These are phyloP conservation scores for Margaritispora aquatica DNA, from an alignment of 495 filamentous ascomycete species.

Conservation along the genomic window DNA sequence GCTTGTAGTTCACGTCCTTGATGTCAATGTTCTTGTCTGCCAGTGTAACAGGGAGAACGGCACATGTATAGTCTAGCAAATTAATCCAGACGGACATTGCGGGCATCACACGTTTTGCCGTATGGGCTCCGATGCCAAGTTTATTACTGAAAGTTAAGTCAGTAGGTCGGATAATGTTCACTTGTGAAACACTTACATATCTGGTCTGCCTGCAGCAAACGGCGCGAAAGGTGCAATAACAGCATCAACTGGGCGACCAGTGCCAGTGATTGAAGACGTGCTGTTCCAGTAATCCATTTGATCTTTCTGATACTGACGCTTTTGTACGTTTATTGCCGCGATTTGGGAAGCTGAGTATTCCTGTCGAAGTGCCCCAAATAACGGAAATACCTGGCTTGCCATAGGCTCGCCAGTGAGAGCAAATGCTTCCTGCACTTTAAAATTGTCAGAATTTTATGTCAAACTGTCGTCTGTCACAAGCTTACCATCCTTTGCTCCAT, in stretches of 20 bases:
- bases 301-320: conserved; percentile 52
- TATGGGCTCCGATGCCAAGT: conserved; percentile 7
- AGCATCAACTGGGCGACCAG: conserved; percentile 51
- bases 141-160: conserved; percentile 1
- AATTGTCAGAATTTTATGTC: conserved; percentile 21
- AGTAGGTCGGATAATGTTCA: conserved; percentile 4
- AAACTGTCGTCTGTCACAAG: neutral
- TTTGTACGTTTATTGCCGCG: conserved; percentile 47
- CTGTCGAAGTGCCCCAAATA: conserved; percentile 28
- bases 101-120: conserved; percentile 14
- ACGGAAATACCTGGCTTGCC: conserved; percentile 33
- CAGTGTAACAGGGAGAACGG: conserved; percentile 46
- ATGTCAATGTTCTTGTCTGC: conserved; percentile 27
- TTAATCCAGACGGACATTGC: conserved; percentile 45
- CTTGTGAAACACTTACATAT: conserved; percentile 41
- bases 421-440: conserved; percentile 35
- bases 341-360: conserved; percentile 40
- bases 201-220: conserved; percentile 34
- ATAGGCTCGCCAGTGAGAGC: conserved; percentile 49
- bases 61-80: conserved; percentile 59
- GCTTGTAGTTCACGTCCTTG: conserved; percentile 22
- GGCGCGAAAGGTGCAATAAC: conserved; percentile 32
- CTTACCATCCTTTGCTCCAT: conserved; percentile 31
- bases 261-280: conserved; percentile 45
- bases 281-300: conserved; percentile 64